These are phyloP conservation scores for Fusarium nematophilum DNA, from an alignment of 2,329 filamentous ascomycete species.

Conservation along the genomic window DNA sequence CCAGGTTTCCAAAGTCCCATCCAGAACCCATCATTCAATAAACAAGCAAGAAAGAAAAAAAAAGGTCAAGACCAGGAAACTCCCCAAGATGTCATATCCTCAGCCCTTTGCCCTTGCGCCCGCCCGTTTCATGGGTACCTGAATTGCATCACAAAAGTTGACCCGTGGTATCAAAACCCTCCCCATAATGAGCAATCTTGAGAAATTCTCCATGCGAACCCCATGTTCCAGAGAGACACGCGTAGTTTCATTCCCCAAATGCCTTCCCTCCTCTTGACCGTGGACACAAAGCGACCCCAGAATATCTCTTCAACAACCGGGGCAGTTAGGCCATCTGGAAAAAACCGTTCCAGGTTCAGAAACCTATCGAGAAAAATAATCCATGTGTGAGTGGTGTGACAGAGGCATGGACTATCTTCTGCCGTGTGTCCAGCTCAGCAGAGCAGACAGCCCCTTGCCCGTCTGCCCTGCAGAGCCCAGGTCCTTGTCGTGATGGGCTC, in stretches of 20 bases:
- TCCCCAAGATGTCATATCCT: constrained; percentile 5
- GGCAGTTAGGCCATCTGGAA: too few species aligned
- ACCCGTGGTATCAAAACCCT: constrained; percentile 2
- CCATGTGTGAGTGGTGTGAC: too few species aligned
- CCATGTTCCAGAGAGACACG: too few species aligned
- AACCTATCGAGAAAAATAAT: too few species aligned
- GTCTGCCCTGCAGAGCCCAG: constrained; percentile 10
- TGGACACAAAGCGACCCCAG: too few species aligned
- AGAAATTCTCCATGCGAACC: constrained; percentile 2
- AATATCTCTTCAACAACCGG: too few species aligned
- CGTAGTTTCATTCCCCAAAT: too few species aligned
- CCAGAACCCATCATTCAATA: neutral
- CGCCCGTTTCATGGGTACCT: too few species aligned
- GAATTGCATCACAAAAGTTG: constrained; percentile 19
- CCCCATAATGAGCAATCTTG: neutral
- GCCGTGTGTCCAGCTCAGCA: too few species aligned
- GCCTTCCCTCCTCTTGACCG: too few species aligned
- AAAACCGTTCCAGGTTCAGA: too few species aligned
- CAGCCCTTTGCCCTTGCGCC: constrained; percentile 8
- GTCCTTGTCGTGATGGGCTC: constrained; percentile 9
- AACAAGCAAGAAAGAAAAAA: neutral
- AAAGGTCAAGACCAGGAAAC: neutral
- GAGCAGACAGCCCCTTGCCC: neutral
- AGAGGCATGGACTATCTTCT: too few species aligned
- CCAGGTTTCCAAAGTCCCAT: constrained; percentile 2